A percentile compares a stretch with the other conserved stretches of the same genome.
phyloP scores from a whole-genome alignment of 306 rosid genomes.

The Betula pendula region DNA sequence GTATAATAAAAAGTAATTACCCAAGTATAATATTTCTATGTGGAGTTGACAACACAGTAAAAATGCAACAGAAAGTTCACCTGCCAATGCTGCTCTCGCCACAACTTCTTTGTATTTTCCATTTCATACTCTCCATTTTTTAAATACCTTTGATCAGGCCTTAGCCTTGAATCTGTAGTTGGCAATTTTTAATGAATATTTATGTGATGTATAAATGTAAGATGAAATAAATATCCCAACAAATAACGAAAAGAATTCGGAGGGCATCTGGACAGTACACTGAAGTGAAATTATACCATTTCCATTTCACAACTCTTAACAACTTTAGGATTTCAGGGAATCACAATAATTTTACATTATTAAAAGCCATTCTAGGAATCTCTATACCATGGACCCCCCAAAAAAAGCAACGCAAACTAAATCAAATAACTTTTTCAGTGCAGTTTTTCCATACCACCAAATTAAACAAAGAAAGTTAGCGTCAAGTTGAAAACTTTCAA shows the following conservation, averaged over 20 bases:
- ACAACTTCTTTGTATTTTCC: conserved; percentile 84
- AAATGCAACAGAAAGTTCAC: conserved; percentile 40
- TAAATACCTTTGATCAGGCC: conserved; percentile 87
- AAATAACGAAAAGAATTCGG: conserved; percentile 4
- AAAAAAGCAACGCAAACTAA: conserved; percentile 12
- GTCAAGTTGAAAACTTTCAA: conserved; percentile 13
- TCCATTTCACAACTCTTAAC: neutral
- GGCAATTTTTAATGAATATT: conserved; percentile 70
- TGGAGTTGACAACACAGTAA: neutral
- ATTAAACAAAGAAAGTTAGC: conserved; percentile 4
- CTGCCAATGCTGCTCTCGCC: conserved; percentile 96
- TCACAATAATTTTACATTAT: neutral
- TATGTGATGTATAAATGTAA: conserved; percentile 10
- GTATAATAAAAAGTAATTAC: neutral
- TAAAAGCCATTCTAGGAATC: neutral
- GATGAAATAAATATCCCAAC: conserved; percentile 8
- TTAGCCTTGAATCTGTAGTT: conserved; percentile 90
- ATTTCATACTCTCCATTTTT: conserved; percentile 91
- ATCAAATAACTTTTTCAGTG: neutral
- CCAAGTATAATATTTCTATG: neutral
- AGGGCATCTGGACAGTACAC: neutral
- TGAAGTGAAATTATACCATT: neutral
- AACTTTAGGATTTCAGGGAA: neutral
- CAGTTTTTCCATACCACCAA: neutral
- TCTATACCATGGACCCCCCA: conserved; percentile 1